phyloP scores from a whole-genome alignment of 2,329 filamentous ascomycete genomes.

The Pyricularia grisea region DNA sequence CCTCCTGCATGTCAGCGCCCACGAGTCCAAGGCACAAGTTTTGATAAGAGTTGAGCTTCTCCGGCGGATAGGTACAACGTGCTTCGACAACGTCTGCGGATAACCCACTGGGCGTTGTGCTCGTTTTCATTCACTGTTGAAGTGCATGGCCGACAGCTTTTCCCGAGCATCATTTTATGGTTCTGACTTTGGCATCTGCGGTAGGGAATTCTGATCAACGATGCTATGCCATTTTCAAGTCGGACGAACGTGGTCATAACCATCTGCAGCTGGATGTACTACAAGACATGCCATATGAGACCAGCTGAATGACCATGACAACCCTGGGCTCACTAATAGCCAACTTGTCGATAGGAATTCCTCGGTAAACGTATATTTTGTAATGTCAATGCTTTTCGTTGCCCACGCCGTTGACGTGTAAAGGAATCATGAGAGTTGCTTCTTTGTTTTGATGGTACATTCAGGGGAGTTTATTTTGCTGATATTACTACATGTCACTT shows the following conservation, averaged over 20 bases:
- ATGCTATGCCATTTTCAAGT: not conserved
- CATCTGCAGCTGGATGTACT: not conserved
- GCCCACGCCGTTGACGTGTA: no score
- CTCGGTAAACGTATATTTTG: no score
- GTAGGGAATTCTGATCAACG: not conserved
- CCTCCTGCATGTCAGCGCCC: not conserved
- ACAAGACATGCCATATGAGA: not conserved
- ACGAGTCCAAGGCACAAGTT: not conserved
- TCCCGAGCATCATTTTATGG: not conserved
- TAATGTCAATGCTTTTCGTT: no score
- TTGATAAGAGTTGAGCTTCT: not conserved
- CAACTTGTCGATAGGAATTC: not conserved
- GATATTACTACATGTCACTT: no score
- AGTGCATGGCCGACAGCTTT: not conserved
- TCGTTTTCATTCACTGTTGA: not conserved
- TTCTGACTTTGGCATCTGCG: not conserved
- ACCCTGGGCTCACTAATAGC: not conserved
- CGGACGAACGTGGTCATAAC: not conserved
- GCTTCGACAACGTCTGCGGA: not conserved
- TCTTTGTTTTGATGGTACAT: not conserved
- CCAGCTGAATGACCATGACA: not conserved
- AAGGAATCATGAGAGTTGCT: not conserved
- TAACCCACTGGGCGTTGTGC: not conserved
- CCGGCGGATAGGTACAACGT: not conserved
- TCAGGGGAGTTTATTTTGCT: not conserved